Evolutionary conservation across 495 filamentous ascomycete genomes (phyloP), one percentile per base, ranked within the genome.

Genomic region (Penicillium soppii): DNA sequence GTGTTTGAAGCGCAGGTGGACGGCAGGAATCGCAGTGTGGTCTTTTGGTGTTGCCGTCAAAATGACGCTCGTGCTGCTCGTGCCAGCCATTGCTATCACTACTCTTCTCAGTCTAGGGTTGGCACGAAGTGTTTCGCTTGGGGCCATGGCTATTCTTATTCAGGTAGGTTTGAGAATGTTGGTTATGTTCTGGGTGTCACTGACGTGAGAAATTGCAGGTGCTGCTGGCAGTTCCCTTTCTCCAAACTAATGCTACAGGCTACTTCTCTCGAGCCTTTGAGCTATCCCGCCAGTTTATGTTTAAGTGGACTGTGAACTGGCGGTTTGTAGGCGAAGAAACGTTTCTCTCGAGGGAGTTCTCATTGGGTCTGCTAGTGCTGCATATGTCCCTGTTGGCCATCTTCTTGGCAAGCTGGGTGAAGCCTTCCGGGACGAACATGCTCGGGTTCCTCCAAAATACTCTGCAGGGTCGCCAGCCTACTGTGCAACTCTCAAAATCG

Each of bases 231-330:
- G 72, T 85, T 13, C 90, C 91, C 2, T 97, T 97, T 68, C 70
- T 95, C 19, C 72, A 77, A 7, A 66, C 66, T 26, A 87, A 90
- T 57, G 69, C 85, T 13, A 66, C 59, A 38, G 88, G 88, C 9
- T 98, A 98, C 58, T 53, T 91, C 4, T 76, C 78, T 25, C 75
- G 87, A 42, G 91, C 94, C 0, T 98, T 98, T 58, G 91, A 98
- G 72, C 74, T 98, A 22, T 88, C 88, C 22, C 78, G 94, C 38
- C 81, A 85, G 56, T 98, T 98, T 66, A 76, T 96, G 54, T 97
- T 90, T 76, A 92, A 95, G 65, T 97, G 94, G 94, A 97, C 94
- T 0, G 94, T 98, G 50, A 98, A 98, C 67, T 98, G 92, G 92
- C 82, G 92, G 37, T 97, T 98, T 57, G 67, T 97, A 5, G 83